Evolutionary conservation across 1,139 yeast genomes (phyloP).

Genomic region (Pichia sp.): DNA sequence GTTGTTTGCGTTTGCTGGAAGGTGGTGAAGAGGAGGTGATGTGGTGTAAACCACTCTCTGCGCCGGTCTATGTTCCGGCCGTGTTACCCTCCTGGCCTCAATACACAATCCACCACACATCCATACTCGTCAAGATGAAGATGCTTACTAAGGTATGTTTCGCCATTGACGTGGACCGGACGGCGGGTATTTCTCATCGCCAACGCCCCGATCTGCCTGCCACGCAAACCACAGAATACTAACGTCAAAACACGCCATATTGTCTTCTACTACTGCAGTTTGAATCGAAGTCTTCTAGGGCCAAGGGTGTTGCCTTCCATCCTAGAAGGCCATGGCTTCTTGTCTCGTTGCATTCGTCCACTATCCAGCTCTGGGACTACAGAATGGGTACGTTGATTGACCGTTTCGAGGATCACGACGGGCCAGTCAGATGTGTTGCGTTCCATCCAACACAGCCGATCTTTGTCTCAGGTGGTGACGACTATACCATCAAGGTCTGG

Average conservation of each 20-base stretch:
- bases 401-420: conserved; percentile 96
- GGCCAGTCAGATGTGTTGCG: conserved; percentile 92
- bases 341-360: conserved; percentile 89
- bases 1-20: not conserved
- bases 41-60: too few species aligned
- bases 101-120: not conserved
- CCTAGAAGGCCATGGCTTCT: conserved; percentile 95
- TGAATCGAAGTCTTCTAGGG: conserved; percentile 97
- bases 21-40: not conserved
- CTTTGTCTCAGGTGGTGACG: conserved; percentile 97
- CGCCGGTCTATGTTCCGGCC: not conserved
- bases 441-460: conserved; percentile 98
- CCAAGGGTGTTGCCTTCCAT: conserved; percentile 97
- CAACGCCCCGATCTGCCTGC: not conserved
- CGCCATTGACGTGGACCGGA: not conserved
- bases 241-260: conserved; percentile 11
- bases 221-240: conserved; percentile 6
- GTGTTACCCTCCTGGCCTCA: not conserved
- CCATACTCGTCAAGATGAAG: conserved; percentile 52
- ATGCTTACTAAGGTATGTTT: conserved; percentile 74
- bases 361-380: conserved; percentile 98
- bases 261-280: conserved; percentile 42
- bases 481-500: conserved; percentile 94
- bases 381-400: conserved; percentile 98
- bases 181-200: not conserved